Conservation (phyloP, 202 grass and related monocot species). For the Panicum virgatum region DNA sequence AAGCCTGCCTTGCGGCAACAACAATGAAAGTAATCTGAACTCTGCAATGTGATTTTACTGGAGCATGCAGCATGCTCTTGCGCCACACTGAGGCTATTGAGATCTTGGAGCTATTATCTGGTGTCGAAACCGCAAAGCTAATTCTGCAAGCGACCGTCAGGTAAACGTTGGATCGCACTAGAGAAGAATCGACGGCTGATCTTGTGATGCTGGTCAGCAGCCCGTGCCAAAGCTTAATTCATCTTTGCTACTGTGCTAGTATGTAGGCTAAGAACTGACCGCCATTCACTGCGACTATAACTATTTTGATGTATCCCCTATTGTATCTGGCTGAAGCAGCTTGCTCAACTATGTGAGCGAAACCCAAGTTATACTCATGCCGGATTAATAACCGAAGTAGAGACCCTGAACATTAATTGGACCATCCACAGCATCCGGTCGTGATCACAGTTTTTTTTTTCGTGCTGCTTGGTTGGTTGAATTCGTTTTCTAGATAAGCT, state of each 20-base stretch:
- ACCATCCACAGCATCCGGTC: not conserved
- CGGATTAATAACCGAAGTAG: not conserved
- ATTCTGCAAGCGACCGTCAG: too few species aligned
- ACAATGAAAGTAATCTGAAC: slow-evolving; percentile 52
- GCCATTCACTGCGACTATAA: not conserved
- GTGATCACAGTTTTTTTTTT: not conserved
- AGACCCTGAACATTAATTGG: not conserved
- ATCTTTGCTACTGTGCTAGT: not conserved
- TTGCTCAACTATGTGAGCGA: not conserved
- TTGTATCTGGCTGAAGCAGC: slow-evolving; percentile 1
- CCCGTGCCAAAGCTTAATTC: not conserved
- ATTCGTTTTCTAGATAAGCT: not conserved
- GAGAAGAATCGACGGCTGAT: not conserved
- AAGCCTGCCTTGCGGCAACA: slow-evolving; percentile 56
- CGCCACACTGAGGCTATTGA: slow-evolving; percentile 19
- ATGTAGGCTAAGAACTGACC: not conserved
- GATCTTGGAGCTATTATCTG: not conserved
- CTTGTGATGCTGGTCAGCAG: not conserved
- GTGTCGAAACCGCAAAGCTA: too few species aligned
- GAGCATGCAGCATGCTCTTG: slow-evolving; percentile 4
- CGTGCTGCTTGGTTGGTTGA: not conserved
- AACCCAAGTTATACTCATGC: not conserved
- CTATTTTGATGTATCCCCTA: not conserved
- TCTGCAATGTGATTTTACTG: not conserved
- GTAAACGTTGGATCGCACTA: not conserved